Conservation (phyloP, 805 yeast genomes). For the Ascoidea rubescens region DNA sequence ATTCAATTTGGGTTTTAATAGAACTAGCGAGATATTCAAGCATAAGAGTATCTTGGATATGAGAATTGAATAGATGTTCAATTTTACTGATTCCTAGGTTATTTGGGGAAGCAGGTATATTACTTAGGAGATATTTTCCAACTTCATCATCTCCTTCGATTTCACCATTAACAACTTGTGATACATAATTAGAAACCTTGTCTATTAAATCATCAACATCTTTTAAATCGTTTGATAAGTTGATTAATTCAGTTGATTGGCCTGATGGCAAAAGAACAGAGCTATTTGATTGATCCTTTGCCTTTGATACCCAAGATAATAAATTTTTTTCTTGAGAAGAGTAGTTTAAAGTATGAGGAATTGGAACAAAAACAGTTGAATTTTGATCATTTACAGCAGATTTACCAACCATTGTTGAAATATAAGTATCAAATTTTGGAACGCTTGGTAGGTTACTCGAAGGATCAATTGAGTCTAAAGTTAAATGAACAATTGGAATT, state of each 20-base stretch:
- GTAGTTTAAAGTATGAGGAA: conserved; percentile 51
- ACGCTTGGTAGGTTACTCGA: conserved; percentile 30
- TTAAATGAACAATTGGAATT: conserved; percentile 65
- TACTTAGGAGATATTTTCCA: conserved; percentile 50
- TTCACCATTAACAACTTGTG: conserved; percentile 26
- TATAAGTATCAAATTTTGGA: conserved; percentile 52
- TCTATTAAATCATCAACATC: conserved; percentile 34
- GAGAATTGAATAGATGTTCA: conserved; percentile 48
- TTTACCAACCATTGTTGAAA: conserved; percentile 64
- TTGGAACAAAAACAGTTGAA: conserved; percentile 56
- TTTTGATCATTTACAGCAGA: conserved; percentile 18
- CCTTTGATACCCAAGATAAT: conserved; percentile 30
- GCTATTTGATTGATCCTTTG: conserved; percentile 16
- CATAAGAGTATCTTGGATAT: conserved; percentile 69
- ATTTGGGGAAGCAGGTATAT: not conserved
- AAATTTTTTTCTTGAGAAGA: conserved; percentile 46
- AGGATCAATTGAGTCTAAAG: conserved; percentile 45
- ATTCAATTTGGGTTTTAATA: conserved; percentile 71
- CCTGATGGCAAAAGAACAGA: conserved; percentile 17
- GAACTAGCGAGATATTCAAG: conserved; percentile 74
- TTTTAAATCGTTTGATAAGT: conserved; percentile 30
- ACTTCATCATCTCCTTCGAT: conserved; percentile 39
- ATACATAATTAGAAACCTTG: conserved; percentile 33
- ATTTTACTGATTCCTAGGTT: not conserved
- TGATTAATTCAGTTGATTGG: conserved; percentile 24